Conservation (phyloP, 2,329 filamentous ascomycete genomes). For the Chaetomiaceae sp. region DNA sequence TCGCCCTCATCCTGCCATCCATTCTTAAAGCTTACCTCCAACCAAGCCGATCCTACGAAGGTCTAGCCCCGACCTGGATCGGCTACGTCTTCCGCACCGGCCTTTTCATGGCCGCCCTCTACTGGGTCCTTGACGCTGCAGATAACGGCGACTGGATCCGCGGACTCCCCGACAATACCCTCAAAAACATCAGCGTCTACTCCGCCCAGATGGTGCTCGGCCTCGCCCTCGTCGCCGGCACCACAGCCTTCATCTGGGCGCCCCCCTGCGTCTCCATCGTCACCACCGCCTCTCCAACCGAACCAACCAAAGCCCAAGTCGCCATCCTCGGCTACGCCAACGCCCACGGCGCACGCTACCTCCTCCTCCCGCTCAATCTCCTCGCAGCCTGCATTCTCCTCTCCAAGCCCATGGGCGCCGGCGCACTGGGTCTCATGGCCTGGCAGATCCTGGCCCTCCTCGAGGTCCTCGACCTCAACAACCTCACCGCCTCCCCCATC, state of each 20-base stretch:
- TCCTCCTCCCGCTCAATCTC: conserved; percentile 76
- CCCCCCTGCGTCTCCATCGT: conserved; percentile 78
- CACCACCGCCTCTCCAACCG: conserved; percentile 41
- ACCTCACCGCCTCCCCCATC: conserved; percentile 63
- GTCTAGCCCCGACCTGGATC: conserved; percentile 79
- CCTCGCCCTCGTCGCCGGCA: conserved; percentile 76
- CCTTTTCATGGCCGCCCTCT: conserved; percentile 69
- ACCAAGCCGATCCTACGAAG: conserved; percentile 82
- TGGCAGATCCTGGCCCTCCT: conserved; percentile 84
- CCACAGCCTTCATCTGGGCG: conserved; percentile 78
- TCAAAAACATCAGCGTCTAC: conserved; percentile 72
- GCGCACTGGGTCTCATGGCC: conserved; percentile 73
- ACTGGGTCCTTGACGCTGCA: conserved; percentile 86
- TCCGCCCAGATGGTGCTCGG: conserved; percentile 77
- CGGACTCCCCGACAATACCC: conserved; percentile 49
- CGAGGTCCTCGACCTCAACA: conserved; percentile 59
- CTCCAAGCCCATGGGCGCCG: conserved; percentile 91
- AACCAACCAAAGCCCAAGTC: conserved; percentile 51
- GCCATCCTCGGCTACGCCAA: conserved; percentile 90
- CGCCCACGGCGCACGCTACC: conserved; percentile 84
- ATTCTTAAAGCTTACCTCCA: conserved; percentile 76
- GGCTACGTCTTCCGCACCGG: conserved; percentile 72
- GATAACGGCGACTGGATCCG: conserved; percentile 81
- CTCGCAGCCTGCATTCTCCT: conserved; percentile 72
- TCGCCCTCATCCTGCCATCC: conserved; percentile 66